Percentiles rank a stretch among this genome's conserved stretches.
Evolutionary conservation across 2,329 filamentous ascomycete species (phyloP).

Genomic region (Scleromitrula shiraiana): DNA sequence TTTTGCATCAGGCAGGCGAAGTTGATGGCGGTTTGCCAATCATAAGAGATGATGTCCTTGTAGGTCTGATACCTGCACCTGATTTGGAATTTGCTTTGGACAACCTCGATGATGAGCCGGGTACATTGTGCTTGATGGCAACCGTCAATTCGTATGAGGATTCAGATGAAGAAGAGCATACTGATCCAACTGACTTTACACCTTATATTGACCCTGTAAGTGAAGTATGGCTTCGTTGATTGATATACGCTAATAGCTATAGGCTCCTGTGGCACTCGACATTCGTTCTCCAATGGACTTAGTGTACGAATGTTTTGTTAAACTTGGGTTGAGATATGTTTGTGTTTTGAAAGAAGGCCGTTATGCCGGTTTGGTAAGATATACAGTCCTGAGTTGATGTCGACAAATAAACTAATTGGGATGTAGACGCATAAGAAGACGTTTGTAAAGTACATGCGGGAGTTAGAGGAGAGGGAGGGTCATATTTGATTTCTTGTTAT

Average conservation of each 20-base stretch:
- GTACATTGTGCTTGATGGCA: constrained; percentile 75
- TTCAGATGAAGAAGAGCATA: constrained; percentile 46
- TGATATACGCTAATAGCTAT: constrained; percentile 3
- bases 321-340: constrained; percentile 85
- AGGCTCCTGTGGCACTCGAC: constrained; percentile 81
- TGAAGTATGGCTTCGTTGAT: constrained; percentile 12
- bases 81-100: constrained; percentile 92
- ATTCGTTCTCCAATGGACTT: constrained; percentile 86
- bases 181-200: constrained; percentile 76
- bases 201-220: constrained; percentile 79
- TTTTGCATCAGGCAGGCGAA: constrained; percentile 77
- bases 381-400: not conserved
- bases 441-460: constrained; percentile 90
- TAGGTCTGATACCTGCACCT: constrained; percentile 86
- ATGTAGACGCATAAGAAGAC: constrained; percentile 81
- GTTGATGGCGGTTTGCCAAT: constrained; percentile 89
- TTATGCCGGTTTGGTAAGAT: constrained; percentile 73
- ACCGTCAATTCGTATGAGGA: constrained; percentile 55
- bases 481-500: constrained; percentile 9
- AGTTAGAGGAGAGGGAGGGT: constrained; percentile 53
- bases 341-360: constrained; percentile 79
- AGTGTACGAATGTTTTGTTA: constrained; percentile 94
- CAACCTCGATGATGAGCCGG: constrained; percentile 66
- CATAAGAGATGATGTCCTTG: constrained; percentile 66
- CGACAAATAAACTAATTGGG: constrained; percentile 12